Percentiles rank a stretch among this genome's conserved stretches.
Evolutionary conservation across 768 basidiomycete genomes (phyloP).

Genomic region (Suillus bovinus): DNA sequence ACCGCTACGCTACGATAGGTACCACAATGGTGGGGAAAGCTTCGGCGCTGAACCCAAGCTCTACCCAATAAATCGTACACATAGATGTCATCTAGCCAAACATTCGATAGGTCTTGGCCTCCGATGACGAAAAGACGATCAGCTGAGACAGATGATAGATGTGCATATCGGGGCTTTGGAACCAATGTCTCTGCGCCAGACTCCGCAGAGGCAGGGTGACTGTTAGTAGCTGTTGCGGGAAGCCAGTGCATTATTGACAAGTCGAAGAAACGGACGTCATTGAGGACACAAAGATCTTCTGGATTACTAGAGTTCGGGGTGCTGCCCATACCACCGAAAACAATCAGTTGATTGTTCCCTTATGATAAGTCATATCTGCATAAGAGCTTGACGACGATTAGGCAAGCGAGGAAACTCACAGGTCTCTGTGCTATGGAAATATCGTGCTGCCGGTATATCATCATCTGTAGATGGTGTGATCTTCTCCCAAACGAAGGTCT

Average conservation of each 20-base stretch:
- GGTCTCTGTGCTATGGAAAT: slow-evolving; percentile 92
- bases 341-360: slow-evolving; percentile 87
- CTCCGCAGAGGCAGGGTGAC: slow-evolving; percentile 34
- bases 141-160: slow-evolving; percentile 84
- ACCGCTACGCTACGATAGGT: slow-evolving; percentile 95
- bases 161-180: slow-evolving; percentile 91
- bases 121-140: slow-evolving; percentile 90
- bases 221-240: slow-evolving; percentile 37
- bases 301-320: slow-evolving; percentile 66
- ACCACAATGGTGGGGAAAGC: slow-evolving; percentile 91
- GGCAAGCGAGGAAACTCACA: slow-evolving; percentile 46
- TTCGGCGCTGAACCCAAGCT: slow-evolving; percentile 77
- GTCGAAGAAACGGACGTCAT: slow-evolving; percentile 91
- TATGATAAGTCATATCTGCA: slow-evolving; percentile 19
- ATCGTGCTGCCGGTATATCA: slow-evolving; percentile 77
- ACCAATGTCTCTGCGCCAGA: slow-evolving; percentile 47
- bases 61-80: slow-evolving; percentile 77
- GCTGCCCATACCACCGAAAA: slow-evolving; percentile 96
- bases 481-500: slow-evolving; percentile 79
- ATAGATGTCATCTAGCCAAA: slow-evolving; percentile 92
- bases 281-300: slow-evolving; percentile 87
- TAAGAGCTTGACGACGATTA: slow-evolving; percentile 3
- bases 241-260: slow-evolving; percentile 72
- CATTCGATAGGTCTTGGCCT: slow-evolving; percentile 91
- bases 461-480: slow-evolving; percentile 61